A percentile compares a stretch with the other conserved stretches of the same genome.
These are phyloP conservation scores for Colletotrichum sp. DNA, from an alignment of 2,329 filamentous ascomycete genomes.

Conservation along the genomic window DNA sequence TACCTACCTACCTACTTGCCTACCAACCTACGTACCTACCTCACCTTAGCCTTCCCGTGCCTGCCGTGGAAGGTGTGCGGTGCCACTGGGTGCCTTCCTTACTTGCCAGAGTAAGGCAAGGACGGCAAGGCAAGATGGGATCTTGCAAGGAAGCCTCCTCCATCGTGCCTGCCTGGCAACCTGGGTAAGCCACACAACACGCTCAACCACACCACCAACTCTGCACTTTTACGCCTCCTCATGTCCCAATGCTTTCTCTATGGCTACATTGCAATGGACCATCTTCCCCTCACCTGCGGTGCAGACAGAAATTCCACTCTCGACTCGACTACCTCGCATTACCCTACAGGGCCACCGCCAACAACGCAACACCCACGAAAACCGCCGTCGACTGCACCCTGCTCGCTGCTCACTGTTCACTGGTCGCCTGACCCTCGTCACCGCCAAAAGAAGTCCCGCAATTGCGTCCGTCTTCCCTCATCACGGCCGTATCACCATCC, in stretches of 20 bases:
- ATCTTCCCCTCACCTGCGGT: not conserved
- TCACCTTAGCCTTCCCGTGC: not conserved
- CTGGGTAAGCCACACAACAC: not conserved
- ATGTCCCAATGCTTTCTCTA: not conserved
- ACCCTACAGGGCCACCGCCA: not conserved
- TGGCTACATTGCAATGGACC: not conserved
- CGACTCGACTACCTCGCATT: not conserved
- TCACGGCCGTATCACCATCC: slow-evolving; percentile 10
- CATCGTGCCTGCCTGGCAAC: not conserved
- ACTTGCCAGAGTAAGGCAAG: not conserved
- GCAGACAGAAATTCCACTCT: not conserved
- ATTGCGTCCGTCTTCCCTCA: not conserved
- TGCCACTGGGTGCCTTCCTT: not conserved
- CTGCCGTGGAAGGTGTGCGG: not conserved
- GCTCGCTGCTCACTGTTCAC: not conserved
- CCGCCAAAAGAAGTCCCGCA: not conserved
- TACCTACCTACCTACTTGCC: not conserved
- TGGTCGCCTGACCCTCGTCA: not conserved
- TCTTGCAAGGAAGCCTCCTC: not conserved
- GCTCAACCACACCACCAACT: not conserved
- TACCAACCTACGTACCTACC: not conserved
- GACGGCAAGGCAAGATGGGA: not conserved
- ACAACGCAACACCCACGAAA: not conserved
- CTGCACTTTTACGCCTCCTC: not conserved
- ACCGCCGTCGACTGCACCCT: not conserved